Evolutionary conservation across 179 eudicot genomes (phyloP).

Genomic region (Beta macrorhiza): DNA sequence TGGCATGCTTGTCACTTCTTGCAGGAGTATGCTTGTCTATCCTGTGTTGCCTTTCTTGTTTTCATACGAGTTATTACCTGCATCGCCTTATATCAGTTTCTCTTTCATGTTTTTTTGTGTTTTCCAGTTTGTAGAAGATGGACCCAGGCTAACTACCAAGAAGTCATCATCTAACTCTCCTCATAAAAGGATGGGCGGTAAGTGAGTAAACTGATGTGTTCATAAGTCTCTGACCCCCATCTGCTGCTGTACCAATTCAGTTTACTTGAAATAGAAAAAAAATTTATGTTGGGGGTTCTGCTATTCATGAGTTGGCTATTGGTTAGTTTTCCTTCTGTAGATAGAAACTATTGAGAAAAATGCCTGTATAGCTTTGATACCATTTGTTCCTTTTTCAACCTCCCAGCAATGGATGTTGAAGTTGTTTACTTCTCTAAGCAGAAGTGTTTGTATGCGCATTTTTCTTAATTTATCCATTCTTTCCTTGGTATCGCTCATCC

Average conservation of each 20-base stretch:
- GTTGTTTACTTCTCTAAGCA: constrained; percentile 21
- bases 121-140: constrained; percentile 33
- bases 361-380: constrained; percentile 22
- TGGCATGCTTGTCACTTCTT: too few relatives aligned
- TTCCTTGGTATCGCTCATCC: constrained; percentile 7
- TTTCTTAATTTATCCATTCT: constrained; percentile 21
- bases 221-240: constrained; percentile 43
- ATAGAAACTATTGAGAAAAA: constrained; percentile 35
- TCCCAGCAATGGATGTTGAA: constrained; percentile 32
- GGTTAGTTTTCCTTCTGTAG: constrained; percentile 32
- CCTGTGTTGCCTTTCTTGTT: too few relatives aligned
- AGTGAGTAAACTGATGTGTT: constrained; percentile 43
- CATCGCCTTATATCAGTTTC: background rate
- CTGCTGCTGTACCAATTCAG: constrained; percentile 27
- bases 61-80: background rate
- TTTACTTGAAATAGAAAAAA: constrained; percentile 15
- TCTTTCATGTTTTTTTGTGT: constrained; percentile 6
- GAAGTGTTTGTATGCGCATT: constrained; percentile 28
- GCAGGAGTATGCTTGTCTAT: too few relatives aligned
- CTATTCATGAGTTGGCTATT: constrained; percentile 24
- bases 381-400: constrained; percentile 27
- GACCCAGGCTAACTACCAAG: constrained; percentile 32
- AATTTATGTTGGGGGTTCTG: constrained; percentile 23
- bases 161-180: constrained; percentile 31
- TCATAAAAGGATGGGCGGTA: constrained; percentile 46